Evolutionary conservation across 1,284 basidiomycete species (phyloP), one percentile per base, ranked within the genome.

Genomic region (Pyrrhoderma noxium): DNA sequence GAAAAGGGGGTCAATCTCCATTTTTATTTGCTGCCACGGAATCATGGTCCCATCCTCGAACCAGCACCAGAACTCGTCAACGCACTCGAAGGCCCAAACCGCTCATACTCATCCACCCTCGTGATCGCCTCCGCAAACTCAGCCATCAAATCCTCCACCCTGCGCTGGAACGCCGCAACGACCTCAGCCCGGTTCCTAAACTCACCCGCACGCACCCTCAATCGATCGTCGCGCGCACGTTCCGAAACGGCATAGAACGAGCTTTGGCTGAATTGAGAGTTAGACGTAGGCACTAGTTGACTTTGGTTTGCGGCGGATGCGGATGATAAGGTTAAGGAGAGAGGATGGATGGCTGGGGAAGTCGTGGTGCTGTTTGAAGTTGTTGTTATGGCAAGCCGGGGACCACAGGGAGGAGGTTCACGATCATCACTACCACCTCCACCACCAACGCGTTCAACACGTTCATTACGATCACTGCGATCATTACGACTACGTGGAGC

Each of bases 91-190:
- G 38, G 38, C n/a, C 52, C 52, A 36, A 54, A 54, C 34, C 42
- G 31, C 45, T 54, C 53, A 19, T 47, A 46, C 19, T 55, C 54
- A 35, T 55, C 54, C 38, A 39, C 54, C 7, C 46, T 43, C 25
- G 40, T 34, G 16, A 55, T 31, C 44, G 54, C 54, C 18, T 52
- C 54, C 27, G 49, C 54, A 41, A 55, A 55, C 39, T 55, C 54
- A 13, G 39, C 34, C 54, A 55, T 55, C 38, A 55, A 35, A n/a
- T 39, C 46, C 37, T 48, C 45, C 34, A 55, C 50, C n/a, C 50
- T 37, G 14, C 54, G 40, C 46, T 52, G 45, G n/a, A 52, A 55
- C n/a, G 41, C 45, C 1, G 45, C 38, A 11, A 52, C 50, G 14
- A 55, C 54, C 50, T 55, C 54, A 19, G 54, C 54, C 7, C 54